Evolutionary conservation across 2,329 filamentous ascomycete genomes (phyloP), one percentile per base, ranked within the genome.

Genomic region (Hymenotorrendiella dingleyae): DNA sequence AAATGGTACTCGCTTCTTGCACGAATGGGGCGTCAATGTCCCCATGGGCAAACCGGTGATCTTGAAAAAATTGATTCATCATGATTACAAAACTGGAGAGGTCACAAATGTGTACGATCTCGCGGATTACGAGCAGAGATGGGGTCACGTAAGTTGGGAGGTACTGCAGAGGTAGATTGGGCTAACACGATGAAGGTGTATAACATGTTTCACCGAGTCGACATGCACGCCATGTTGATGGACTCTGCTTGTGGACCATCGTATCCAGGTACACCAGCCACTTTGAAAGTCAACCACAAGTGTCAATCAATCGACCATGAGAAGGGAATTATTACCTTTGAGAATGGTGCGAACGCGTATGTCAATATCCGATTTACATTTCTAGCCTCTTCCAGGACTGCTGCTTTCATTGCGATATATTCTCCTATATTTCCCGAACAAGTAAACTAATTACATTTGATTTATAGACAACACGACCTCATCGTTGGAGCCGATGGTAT

Each of bases 61-160:
- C 1, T 63, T 86, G 36, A 70, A 70, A 61, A 79, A 79, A 54
- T 69, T 86, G 40, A 84, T 86, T 64, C 82, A 79, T 58, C 73
- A 76, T 3, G 80, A 85, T 62, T 86, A 81, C 81, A 73, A 75
- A 57, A 84, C 80, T 1, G 82, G 82, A 0, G 75, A 84, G 62
- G 73, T 76, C 0, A 71, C 79, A 19, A 83, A 73, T 50, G 75
- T 80, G 0, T 84, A 82, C 52, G 72, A 76, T 52, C 62, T 86
- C 14, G 71, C 65, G 9, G 80, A 84, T 55, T 85, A 85, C 44
- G 73, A 84, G 60, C 57, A 77, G 63, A 67, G 67, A 41, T 85
- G 80, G 79, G 80, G 79, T 10, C 73, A 76, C 59, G 72, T 60
- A 54, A 45, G 46, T 42, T 22, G 20, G 6, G 20, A 28, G n/a